Percentiles rank a stretch among this genome's conserved stretches.
Evolutionary conservation across 495 filamentous ascomycete genomes (phyloP).

Genomic region (Parathielavia hyrcaniae): DNA sequence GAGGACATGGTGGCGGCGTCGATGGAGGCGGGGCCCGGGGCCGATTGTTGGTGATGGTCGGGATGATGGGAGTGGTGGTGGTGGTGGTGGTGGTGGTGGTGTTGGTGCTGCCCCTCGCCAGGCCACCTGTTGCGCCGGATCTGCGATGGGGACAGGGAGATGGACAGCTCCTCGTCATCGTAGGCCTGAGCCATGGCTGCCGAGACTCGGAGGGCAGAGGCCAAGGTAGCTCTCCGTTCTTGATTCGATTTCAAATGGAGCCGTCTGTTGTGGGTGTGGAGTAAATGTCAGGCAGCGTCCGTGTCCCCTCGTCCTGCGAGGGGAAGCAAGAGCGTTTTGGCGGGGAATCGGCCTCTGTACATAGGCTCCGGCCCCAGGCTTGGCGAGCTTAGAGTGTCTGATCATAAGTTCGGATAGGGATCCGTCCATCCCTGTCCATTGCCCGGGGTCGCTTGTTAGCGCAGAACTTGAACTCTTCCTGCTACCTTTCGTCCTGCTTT

Average conservation of each 20-base stretch:
- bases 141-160: constrained; percentile 65
- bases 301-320: constrained; percentile 5
- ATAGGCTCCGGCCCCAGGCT: no score
- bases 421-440: no score
- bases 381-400: no score
- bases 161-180: constrained; percentile 89
- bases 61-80: constrained; percentile 6
- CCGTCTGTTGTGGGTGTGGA: constrained; percentile 9
- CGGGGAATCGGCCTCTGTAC: no score
- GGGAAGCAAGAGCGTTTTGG: no score
- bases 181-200: constrained; percentile 50
- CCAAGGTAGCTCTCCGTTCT: background rate
- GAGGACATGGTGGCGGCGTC: constrained; percentile 30
- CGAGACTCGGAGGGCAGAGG: background rate
- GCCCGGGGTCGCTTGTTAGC: no score
- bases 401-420: no score
- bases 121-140: constrained; percentile 47
- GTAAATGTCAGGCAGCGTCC: constrained; percentile 10
- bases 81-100: constrained; percentile 8
- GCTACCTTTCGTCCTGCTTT: no score
- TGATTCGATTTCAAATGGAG: constrained; percentile 7
- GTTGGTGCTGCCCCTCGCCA: constrained; percentile 30
- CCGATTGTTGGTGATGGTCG: background rate
- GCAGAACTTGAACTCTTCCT: no score
- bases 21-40: constrained; percentile 20